A percentile compares a stretch with the other conserved stretches of the same genome.
These are phyloP conservation scores for Edaphochlamys debaryana DNA, from an alignment of 139 green algal genomes.

Conservation along the genomic window DNA sequence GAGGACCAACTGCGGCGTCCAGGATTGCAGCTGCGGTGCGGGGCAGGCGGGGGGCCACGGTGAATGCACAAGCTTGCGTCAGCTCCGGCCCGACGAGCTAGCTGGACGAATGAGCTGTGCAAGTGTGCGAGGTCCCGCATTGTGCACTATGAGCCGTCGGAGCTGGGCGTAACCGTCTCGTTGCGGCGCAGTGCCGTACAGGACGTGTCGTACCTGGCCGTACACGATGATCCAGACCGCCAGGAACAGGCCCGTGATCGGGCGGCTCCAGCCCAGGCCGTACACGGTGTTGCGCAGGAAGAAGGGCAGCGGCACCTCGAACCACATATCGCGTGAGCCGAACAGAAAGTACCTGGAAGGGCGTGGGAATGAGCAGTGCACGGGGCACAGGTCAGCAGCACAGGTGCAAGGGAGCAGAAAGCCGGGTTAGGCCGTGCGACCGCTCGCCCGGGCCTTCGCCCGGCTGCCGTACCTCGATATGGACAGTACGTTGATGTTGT, in stretches of 20 bases:
- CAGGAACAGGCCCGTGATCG: conserved; percentile 54
- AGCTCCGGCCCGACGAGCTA: too few relatives aligned
- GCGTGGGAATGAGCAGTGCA: too few relatives aligned
- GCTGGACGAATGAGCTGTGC: too few relatives aligned
- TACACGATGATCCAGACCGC: conserved; percentile 65
- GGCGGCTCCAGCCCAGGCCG: conserved; percentile 77
- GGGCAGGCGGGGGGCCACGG: neutral
- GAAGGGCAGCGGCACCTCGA: conserved; percentile 90
- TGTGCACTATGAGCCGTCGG: too few relatives aligned
- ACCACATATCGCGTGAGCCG: conserved; percentile 86
- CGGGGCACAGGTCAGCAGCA: neutral
- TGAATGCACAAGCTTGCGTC: too few relatives aligned
- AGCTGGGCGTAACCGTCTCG: too few relatives aligned
- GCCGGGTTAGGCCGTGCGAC: too few relatives aligned
- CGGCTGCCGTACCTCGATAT: conserved; percentile 67
- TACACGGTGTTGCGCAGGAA: conserved; percentile 74
- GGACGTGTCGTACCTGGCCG: conserved; percentile 38
- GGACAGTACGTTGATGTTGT: conserved; percentile 84
- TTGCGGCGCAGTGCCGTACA: neutral
- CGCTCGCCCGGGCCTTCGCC: too few relatives aligned
- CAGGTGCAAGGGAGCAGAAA: neutral
- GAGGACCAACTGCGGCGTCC: conserved; percentile 81
- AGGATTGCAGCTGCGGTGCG: conserved; percentile 80
- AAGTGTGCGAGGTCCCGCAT: too few relatives aligned
- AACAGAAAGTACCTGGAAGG: conserved; percentile 73